Base-by-base conservation (phyloP, 805 yeast genomes). In the Teunomyces atbi region DNA sequence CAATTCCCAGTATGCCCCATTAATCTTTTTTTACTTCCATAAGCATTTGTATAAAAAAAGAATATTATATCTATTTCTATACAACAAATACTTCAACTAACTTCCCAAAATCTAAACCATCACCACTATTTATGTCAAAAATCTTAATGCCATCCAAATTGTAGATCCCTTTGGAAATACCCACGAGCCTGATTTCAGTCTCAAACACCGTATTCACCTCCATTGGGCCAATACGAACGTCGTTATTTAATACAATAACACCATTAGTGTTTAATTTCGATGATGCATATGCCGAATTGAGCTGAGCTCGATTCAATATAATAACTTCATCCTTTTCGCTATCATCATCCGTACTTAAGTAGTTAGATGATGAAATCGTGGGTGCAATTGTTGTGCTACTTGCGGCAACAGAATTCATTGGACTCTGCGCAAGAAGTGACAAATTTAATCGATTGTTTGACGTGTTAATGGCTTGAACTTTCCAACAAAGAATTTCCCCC, bases 41-140 rank as follows among this genome's bases (percentile, higher is more conserved):
- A 2, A 6, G 11, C 8, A 12, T 3, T 15, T 34, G 5, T 34
- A 5, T 12, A 8, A 7, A 13, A 13, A n/a, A 16, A n/a, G 6
- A 12, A 15, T 34, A 16, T 7, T 35, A 20, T 13, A 6, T 36
- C 11, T n/a, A 36, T 36, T 36, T 15, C 48, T 54, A 65, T 35
- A 67, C 67, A 6, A 86, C 89, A 46, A 82, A 74, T 1, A 87
- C 86, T 55, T 86, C 90, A 30, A 87, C 69, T 44, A 86, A 65
- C 47, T 79, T 76, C 1, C 89, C 90, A 58, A 87, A 83, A 50
- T 82, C 90, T 51, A 82, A 73, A 1, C 81, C 77, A 46, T 86
- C 91, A 3, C 91, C 89, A 15, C 82, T 74, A 30, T 61, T 57
- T 8, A 81, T 67, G 56, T 87, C 95, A 40, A 82, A 74, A 11